Base-by-base conservation (phyloP, 192 early-diverging fungal genomes). In the Podila minutissima region DNA sequence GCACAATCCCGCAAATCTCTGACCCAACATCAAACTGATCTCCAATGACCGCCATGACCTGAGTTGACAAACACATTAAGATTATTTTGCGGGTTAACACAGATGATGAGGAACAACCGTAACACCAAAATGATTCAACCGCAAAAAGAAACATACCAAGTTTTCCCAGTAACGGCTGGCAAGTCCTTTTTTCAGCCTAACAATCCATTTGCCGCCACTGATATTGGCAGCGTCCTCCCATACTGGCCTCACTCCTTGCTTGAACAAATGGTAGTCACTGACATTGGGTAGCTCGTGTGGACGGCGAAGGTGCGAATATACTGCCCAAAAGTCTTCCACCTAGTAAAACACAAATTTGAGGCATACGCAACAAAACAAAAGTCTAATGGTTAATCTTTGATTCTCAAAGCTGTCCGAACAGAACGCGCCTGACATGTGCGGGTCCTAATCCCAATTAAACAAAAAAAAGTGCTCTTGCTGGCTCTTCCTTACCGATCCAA, bases 191-290 rank as follows among this genome's bases (percentile, higher is more conserved):
- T 93, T 95, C 64, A 98, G 76, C 62, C 97, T 83, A 12, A 96
- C 90, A 81, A 97, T 98, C 97, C 97, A 98, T 73, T 97, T 97
- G 58, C 97, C 97, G 49, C 97, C 97, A 65, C 89, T 90, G 57
- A 94, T 87, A 70, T 97, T 96, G 37, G 83, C 86, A 4, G 87
- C 78, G 69, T 98, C 97, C 88, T 98, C 97, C 97, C 97, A 98
- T n/a, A 97, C 93, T 51, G 97, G 97, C 51, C 95, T 83, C 57
- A 97, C 89, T 28, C 95, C 95, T 46, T 92, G 86, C 82, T 97
- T 97, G 87, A 98, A 98, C 72, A 98, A 81, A 74, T 96, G 95
- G 82, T 95, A 94, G 78, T 98, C 97, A 68, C 91, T 92, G 73
- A 97, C 94, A 59, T 91, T 92, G 11, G 91, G 92, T 65, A 98